phyloP scores from a whole-genome alignment of 495 filamentous ascomycete genomes.

The Annulohypoxylon maeteangense region DNA sequence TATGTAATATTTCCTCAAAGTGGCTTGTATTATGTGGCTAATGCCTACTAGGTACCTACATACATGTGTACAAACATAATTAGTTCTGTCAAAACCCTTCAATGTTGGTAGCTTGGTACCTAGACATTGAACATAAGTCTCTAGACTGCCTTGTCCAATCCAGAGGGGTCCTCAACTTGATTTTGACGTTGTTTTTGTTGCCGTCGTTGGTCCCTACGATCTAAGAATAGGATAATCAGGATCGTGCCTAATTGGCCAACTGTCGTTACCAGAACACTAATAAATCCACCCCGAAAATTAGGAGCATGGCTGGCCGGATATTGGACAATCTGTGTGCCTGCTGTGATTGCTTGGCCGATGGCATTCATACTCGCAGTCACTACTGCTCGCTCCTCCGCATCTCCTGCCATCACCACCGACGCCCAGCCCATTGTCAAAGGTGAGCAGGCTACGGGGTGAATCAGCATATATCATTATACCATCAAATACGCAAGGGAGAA shows the following conservation, averaged over 20 bases:
- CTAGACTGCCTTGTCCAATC: slow-evolving; percentile 22
- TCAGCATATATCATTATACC: slow-evolving; percentile 3
- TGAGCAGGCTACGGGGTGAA: slow-evolving; percentile 42
- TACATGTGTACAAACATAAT: not conserved
- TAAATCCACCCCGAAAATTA: slow-evolving; percentile 46
- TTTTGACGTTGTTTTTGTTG: not conserved
- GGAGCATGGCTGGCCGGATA: slow-evolving; percentile 47
- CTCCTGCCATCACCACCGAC: slow-evolving; percentile 48
- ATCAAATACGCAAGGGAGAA: not conserved
- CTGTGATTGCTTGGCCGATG: slow-evolving; percentile 52
- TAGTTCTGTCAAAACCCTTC: too few species aligned
- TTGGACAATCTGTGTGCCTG: slow-evolving; percentile 49
- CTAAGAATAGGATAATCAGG: slow-evolving; percentile 27
- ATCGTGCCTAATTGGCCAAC: slow-evolving; percentile 34
- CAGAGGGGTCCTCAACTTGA: slow-evolving; percentile 19
- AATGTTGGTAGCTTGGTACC: not conserved
- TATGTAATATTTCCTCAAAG: not conserved
- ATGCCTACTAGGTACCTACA: not conserved
- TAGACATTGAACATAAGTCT: not conserved
- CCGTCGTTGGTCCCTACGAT: slow-evolving; percentile 12
- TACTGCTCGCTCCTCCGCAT: slow-evolving; percentile 52
- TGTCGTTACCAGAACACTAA: slow-evolving; percentile 38
- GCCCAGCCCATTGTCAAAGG: slow-evolving; percentile 53
- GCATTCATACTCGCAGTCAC: slow-evolving; percentile 54
- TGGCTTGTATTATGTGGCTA: not conserved